Base-by-base conservation (phyloP, 78 protist species). In the Planoprotostelium fungivorum region DNA sequence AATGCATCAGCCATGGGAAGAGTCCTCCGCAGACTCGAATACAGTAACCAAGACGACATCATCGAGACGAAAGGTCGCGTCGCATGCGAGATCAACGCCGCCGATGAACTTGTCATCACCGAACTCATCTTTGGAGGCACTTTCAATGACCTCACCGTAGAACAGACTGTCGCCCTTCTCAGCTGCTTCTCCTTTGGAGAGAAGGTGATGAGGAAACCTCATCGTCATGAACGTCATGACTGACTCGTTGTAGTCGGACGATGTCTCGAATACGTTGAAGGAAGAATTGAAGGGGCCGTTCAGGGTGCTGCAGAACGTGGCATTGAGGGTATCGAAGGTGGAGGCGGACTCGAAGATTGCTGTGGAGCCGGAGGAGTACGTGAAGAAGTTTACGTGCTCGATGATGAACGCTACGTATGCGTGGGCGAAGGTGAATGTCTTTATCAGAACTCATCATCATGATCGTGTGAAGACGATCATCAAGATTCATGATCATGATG, bases 71-170 rank as follows among this genome's bases (percentile, higher is more conserved):
- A 98, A 88, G 99, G 99, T 28, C 90, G 99, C 0, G 97, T 97
- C 25, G 99, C 99, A 1, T 94, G 98, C 36, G 99, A 98, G 87
- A 95, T 99, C 34, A 92, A 86, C 87, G 95, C 99, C 10, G 97
- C 95, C 83, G 99, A 98, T 36, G 99, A 98, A 87, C 90, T 99
- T 51, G 89, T 99, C 1, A 83, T 96, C 34, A 95, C 99, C 28
- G 99, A 98, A 84, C 84, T 99, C 0, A 85, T 99, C 28, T 98
- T 98, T 86, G 84, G 90, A n/a, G 99, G 99, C 39, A n/a, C 92
- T 28, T 97, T 98, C 88, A 94, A 93, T 38, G 97, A 98, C 37
- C 87, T 98, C 88, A 37, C 88, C 0, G 88, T 90, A 28, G 93
- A 86, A 83, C 97, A 94, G 86, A 35, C 90, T 83, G 93, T 87